These are phyloP conservation scores for Acorus gramineus DNA, from an alignment of 106 monocot species.

Conservation along the genomic window DNA sequence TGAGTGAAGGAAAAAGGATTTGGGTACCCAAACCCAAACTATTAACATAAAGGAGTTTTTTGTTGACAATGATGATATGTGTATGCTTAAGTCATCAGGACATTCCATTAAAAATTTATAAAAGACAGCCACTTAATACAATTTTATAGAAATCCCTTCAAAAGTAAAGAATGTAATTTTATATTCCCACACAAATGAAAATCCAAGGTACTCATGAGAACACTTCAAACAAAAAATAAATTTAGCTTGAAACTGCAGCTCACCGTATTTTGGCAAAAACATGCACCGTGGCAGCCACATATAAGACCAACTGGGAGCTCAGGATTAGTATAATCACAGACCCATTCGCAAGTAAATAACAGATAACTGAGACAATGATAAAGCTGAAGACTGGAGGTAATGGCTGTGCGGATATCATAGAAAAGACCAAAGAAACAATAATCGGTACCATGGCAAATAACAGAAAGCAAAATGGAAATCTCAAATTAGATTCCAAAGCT, in stretches of 20 bases:
- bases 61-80: too few relatives aligned
- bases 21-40: too few relatives aligned
- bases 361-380: conserved; percentile 40
- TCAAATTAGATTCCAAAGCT: conserved; percentile 77
- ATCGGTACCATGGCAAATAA: conserved; percentile 45
- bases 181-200: background rate
- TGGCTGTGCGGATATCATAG: conserved; percentile 18
- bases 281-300: conserved; percentile 46
- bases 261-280: conserved; percentile 63
- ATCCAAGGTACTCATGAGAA: background rate
- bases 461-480: conserved; percentile 51
- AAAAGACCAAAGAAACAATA: conserved; percentile 30
- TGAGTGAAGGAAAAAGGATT: too few relatives aligned
- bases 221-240: background rate
- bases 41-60: too few relatives aligned
- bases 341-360: conserved; percentile 86
- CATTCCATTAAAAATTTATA: too few relatives aligned
- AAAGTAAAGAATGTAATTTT: background rate
- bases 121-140: too few relatives aligned
- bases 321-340: conserved; percentile 54
- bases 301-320: conserved; percentile 50
- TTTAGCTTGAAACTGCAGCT: conserved; percentile 12
- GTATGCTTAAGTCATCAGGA: too few relatives aligned
- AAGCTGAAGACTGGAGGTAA: conserved; percentile 50
- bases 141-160: too few relatives aligned